Evolutionary conservation across 768 basidiomycete genomes (phyloP), one percentile per base, ranked within the genome.

Genomic region (Arthromyces matolae): DNA sequence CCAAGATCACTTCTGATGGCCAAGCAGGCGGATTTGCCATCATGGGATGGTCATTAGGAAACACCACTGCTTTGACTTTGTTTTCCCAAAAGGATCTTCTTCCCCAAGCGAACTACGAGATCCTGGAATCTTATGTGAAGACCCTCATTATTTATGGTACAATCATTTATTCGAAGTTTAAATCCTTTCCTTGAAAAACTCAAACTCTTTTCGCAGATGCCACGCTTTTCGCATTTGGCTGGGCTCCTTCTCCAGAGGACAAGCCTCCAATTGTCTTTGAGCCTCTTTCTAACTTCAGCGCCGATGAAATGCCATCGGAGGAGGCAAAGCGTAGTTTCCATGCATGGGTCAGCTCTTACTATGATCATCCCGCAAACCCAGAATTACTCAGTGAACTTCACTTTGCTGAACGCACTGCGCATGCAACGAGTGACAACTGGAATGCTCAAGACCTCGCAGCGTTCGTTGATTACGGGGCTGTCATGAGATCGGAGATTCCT

Each of bases 31-130:
- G 72, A 2, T 45, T 72, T 12, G 59, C 63, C 4, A 32, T 71
- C 10, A 45, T 70, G 54, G 71, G 70, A 14, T 74, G 72, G 72
- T 70, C 70, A 8, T 51, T 65, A 29, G 72, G 71, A 1, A 56
- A 46, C 16, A 51, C 60, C n/a, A 60, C 60, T 3, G 38, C 55
- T 4, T 55, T 70, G 22, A 27, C 66, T 18, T 39, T 71, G 7
- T 57, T 71, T 18, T 58, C 56, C 0, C 50, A 64, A 29, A 56
- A 55, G 1, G 24, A 43, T 2, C 40, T 60, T 19, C 48, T 72
- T 23, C 42, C 58, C 1, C 10, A 33, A n/a, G 57, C 54, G 20
- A 7, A 54, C 2, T 62, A 65, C 34, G 42, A 50, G 14, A 23
- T 51, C 2, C 39, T 73, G 4, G 61, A 60, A 50, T 53, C 53